Evolutionary conservation across 179 eudicot genomes (phyloP).

Genomic region (Camellia oleifera): DNA sequence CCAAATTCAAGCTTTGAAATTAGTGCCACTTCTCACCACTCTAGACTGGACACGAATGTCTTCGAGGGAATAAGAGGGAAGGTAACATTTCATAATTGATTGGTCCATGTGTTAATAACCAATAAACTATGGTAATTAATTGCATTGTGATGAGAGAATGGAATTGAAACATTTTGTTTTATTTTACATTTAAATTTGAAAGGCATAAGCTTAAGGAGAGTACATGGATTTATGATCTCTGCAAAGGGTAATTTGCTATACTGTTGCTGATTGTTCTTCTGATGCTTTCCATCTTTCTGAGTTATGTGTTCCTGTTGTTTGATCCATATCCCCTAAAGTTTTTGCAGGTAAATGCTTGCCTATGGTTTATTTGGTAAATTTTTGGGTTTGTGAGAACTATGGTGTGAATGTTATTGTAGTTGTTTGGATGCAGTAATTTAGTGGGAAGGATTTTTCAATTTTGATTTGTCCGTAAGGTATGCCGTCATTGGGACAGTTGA

Average conservation of each 20-base stretch:
- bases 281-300: neutral
- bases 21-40: conserved; percentile 66
- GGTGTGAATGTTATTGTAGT: neutral
- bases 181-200: neutral
- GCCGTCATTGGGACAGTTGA: neutral
- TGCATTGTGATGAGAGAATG: neutral
- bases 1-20: conserved; percentile 86
- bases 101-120: conserved; percentile 9
- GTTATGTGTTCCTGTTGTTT: neutral
- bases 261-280: conserved; percentile 4
- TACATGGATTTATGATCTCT: neutral
- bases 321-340: neutral
- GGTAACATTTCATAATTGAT: conserved; percentile 39
- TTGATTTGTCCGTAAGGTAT: neutral
- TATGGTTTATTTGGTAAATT: neutral
- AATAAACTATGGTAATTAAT: neutral
- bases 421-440: neutral
- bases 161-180: neutral
- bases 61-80: conserved; percentile 87
- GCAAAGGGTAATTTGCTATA: neutral
- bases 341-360: neutral
- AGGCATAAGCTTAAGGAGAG: neutral
- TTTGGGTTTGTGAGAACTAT: neutral
- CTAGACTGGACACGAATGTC: conserved; percentile 82
- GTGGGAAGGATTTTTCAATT: neutral